These are phyloP conservation scores for Aspergillus intermedius DNA, from an alignment of 2,329 filamentous ascomycete genomes.

Conservation along the genomic window DNA sequence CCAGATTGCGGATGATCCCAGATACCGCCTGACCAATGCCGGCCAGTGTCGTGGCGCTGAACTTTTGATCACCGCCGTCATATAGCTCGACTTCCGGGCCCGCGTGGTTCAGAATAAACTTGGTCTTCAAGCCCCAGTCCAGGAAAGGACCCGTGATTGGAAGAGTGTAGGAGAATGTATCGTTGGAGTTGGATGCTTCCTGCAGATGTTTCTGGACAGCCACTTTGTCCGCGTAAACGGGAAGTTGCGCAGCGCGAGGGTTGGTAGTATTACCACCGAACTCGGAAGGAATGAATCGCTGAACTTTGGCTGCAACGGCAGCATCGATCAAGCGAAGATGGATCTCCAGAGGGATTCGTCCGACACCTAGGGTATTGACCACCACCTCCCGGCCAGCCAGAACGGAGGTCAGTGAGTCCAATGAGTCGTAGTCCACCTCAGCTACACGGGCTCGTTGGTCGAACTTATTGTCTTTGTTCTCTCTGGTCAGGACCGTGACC, in stretches of 20 bases:
- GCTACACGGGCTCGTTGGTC: slow-evolving; percentile 8
- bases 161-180: slow-evolving; percentile 25
- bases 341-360: not conserved
- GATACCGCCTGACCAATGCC: slow-evolving; percentile 45
- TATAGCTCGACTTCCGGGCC: slow-evolving; percentile 35
- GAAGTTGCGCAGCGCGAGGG: slow-evolving; percentile 15
- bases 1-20: slow-evolving; percentile 43
- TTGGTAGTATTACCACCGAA: slow-evolving; percentile 28
- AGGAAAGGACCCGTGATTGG: slow-evolving; percentile 29
- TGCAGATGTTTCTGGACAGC: slow-evolving; percentile 22
- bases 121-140: slow-evolving; percentile 25
- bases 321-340: slow-evolving; percentile 8
- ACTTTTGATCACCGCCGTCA: slow-evolving; percentile 46
- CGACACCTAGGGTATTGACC: slow-evolving; percentile 14
- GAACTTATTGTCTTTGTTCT: slow-evolving; percentile 4
- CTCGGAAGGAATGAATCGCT: slow-evolving; percentile 25
- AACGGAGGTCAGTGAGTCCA: slow-evolving; percentile 16
- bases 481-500: slow-evolving; percentile 22
- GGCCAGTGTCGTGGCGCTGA: slow-evolving; percentile 45
- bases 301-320: slow-evolving; percentile 4
- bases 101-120: slow-evolving; percentile 41
- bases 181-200: slow-evolving; percentile 8
- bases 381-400: slow-evolving; percentile 25
- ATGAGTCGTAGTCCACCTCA: slow-evolving; percentile 24
- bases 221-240: slow-evolving; percentile 28